Conservation (phyloP, 2,329 filamentous ascomycete genomes). For the Fusarium albidum region DNA sequence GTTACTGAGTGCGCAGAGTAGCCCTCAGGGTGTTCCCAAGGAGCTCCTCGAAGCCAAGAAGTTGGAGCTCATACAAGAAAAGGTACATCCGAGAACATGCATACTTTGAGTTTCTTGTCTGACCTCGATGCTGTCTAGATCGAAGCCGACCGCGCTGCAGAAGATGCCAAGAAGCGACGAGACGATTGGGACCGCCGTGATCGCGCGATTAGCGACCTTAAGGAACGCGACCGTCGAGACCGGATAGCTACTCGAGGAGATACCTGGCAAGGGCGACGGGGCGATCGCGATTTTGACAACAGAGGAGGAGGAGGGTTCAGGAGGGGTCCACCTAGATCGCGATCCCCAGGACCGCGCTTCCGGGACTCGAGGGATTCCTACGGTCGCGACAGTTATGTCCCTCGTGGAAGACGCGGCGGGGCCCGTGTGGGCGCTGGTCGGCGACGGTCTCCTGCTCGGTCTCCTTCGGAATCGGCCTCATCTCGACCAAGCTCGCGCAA, state of each 20-base stretch:
- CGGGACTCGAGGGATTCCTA: constrained; percentile 54
- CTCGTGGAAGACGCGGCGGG: constrained; percentile 53
- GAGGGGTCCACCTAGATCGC: constrained; percentile 56
- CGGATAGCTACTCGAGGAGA: constrained; percentile 61
- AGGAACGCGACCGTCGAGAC: constrained; percentile 69
- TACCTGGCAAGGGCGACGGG: constrained; percentile 61
- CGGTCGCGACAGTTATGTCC: constrained; percentile 62
- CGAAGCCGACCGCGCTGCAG: constrained; percentile 82
- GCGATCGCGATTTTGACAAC: constrained; percentile 58
- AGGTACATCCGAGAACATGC: constrained; percentile 61
- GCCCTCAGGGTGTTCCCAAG: constrained; percentile 89
- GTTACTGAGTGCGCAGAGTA: constrained; percentile 87
- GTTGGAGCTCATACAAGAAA: constrained; percentile 90
- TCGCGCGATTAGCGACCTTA: constrained; percentile 71
- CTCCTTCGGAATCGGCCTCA: constrained; percentile 45
- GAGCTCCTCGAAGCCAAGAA: constrained; percentile 97
- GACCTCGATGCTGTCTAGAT: constrained; percentile 59
- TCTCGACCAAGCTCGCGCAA: constrained; percentile 47
- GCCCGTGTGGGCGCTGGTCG: constrained; percentile 52
- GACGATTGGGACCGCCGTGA: constrained; percentile 78
- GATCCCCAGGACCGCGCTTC: constrained; percentile 56
- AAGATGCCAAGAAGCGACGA: constrained; percentile 74
- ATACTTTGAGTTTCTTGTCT: constrained; percentile 6
- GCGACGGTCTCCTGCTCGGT: constrained; percentile 41
- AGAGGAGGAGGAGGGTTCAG: constrained; percentile 54